Percentiles rank a stretch among this genome's conserved stretches.
Evolutionary conservation across 345 rosid genomes (phyloP).

Genomic region (Ailanthus altissimus): DNA sequence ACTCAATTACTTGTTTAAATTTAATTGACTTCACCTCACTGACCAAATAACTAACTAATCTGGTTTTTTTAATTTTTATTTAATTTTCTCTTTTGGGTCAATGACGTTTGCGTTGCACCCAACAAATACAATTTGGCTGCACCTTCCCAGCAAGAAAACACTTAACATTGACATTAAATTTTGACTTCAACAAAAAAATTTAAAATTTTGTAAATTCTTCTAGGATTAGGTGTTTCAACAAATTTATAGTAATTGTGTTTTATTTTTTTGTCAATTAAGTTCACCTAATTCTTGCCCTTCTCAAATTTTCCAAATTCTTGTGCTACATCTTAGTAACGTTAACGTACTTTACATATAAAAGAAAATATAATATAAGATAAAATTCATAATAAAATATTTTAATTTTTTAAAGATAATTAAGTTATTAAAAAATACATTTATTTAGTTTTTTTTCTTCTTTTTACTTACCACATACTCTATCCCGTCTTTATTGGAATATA

Average conservation of each 20-base stretch:
- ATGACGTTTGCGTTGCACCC: background rate
- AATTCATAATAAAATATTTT: background rate
- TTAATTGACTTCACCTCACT: no score
- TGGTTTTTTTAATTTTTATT: no score
- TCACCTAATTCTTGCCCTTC: slow-evolving; percentile 13
- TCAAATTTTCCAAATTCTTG: background rate
- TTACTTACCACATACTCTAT: no score
- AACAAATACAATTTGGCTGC: background rate
- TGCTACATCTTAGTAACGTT: background rate
- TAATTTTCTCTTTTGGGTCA: background rate
- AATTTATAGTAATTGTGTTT: background rate
- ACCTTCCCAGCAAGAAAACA: slow-evolving; percentile 14
- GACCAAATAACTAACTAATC: no score
- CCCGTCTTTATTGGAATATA: no score
- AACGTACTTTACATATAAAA: background rate
- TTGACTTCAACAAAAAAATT: background rate
- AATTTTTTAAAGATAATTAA: background rate
- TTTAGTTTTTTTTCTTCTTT: no score
- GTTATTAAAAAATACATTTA: no score
- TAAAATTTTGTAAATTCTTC: background rate
- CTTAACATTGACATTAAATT: background rate
- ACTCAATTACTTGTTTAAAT: no score
- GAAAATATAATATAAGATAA: background rate
- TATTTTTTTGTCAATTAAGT: background rate
- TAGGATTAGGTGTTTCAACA: no score